Evolutionary conservation across 106 monocot species (phyloP), one percentile per base, ranked within the genome.

Genomic region (Cymbidium sinense): DNA sequence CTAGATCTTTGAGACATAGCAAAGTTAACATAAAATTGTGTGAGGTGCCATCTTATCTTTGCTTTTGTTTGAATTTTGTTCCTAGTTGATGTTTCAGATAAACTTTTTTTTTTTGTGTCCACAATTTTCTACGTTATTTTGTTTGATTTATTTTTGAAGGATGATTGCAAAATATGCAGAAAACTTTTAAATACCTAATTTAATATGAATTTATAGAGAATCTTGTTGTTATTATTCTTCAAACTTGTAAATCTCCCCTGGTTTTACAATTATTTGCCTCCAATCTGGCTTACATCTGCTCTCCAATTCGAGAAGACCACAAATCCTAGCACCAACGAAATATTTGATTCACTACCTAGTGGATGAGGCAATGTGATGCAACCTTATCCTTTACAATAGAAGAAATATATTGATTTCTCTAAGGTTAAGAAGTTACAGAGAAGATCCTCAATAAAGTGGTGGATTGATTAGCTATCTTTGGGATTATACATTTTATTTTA

Each of bases 21-120:
- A 94, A 94, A 86, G 86, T 90, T 70, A 92, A 83, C 88, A 92
- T 99, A 51, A 94, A 88, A 80, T 79, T 99, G 64, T 99, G 98
- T 83, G 83, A 99, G 98, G 98, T 99, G 54, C 54, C 8, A 31
- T 1, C 54, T 73, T 17, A 17, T 11, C 51, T 52, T 54, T n/a
- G 61, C 35, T 52, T 85, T 61, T 43, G 21, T 75, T 75, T 43
- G 41, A 50, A 71, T 8, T 75, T 67, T 76, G 44, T 55, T 35
- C 23, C 19, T 72, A 50, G 50, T 50, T 79, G 78, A 78, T 70
- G 31, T 34, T 41, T 74, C 23, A n/a, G 43, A 41, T 74, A 41
- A 23, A 67, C 4, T 33, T 33, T 29, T 39, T 15, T 67, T 67
- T 39, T 15, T 67, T 67, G 33, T 33, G 61, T 33, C 67, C 33